Conservation (phyloP, 306 rosid genomes). For the Cucurbita maxima region DNA sequence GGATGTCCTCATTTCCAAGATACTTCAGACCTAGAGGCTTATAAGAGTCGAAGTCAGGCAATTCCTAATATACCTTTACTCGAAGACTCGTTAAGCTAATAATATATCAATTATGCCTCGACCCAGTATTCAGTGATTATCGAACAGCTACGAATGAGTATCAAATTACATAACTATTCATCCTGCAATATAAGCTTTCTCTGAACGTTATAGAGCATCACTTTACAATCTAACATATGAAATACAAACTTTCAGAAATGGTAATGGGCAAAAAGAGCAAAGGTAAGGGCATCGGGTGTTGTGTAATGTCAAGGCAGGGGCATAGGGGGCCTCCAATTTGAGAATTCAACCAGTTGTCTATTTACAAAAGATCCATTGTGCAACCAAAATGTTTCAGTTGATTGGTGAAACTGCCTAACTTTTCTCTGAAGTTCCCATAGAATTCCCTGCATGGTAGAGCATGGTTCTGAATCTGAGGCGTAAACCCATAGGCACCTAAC, state of each 20-base stretch:
- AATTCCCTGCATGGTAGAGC: constrained; percentile 84
- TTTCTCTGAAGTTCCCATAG: constrained; percentile 96
- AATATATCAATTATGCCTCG: too few species aligned
- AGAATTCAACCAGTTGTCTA: constrained; percentile 53
- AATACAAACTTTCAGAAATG: not conserved
- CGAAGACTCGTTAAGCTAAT: too few species aligned
- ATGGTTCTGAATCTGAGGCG: constrained; percentile 47
- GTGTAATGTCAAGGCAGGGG: constrained; percentile 49
- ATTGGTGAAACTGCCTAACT: constrained; percentile 77
- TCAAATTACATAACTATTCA: not conserved
- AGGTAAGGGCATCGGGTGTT: not conserved
- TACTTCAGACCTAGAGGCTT: not conserved
- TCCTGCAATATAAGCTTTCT: not conserved
- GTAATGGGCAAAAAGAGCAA: not conserved
- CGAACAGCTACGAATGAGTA: not conserved
- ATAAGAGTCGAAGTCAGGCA: not conserved
- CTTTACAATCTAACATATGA: not conserved
- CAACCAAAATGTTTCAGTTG: constrained; percentile 90
- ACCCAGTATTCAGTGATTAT: too few species aligned
- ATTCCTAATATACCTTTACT: too few species aligned
- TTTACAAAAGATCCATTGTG: constrained; percentile 66
- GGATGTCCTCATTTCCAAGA: not conserved
- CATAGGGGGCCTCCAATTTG: constrained; percentile 63
- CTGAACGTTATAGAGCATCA: not conserved
- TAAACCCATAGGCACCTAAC: constrained; percentile 68